Evolutionary conservation across 495 filamentous ascomycete species (phyloP).

Genomic region (Penicillium simplicissimum): DNA sequence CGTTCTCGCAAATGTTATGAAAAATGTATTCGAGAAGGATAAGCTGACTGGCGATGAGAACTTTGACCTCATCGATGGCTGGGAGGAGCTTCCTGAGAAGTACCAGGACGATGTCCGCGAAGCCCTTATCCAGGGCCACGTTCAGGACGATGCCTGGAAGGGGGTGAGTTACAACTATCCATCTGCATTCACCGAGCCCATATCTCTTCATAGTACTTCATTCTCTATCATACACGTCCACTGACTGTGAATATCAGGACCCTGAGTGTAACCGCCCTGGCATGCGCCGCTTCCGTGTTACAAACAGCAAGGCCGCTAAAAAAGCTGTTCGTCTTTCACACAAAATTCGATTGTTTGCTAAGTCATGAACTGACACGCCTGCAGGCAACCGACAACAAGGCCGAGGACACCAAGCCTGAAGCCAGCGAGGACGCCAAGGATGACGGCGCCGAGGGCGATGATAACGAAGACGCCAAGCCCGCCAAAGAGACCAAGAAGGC

Average conservation of each 20-base stretch:
- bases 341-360: neutral
- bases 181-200: neutral
- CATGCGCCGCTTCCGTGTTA: constrained; percentile 57
- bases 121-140: constrained; percentile 68
- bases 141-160: constrained; percentile 75
- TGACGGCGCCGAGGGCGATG: no score
- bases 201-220: neutral
- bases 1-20: constrained; percentile 57
- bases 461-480: constrained; percentile 2
- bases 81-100: constrained; percentile 65
- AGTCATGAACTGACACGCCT: neutral
- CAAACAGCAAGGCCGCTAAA: constrained; percentile 23
- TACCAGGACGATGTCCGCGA: constrained; percentile 60
- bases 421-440: neutral
- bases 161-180: constrained; percentile 55
- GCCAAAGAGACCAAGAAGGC: constrained; percentile 7
- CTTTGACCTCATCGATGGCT: constrained; percentile 62
- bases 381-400: neutral
- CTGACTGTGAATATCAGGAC: constrained; percentile 49
- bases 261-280: constrained; percentile 67
- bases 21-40: constrained; percentile 33
- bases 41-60: constrained; percentile 29
- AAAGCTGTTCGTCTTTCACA: constrained; percentile 21
- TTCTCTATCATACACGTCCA: neutral
- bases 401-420: constrained; percentile 1